Conservation (phyloP, 257 asterid genomes). For the Plantago ovata region DNA sequence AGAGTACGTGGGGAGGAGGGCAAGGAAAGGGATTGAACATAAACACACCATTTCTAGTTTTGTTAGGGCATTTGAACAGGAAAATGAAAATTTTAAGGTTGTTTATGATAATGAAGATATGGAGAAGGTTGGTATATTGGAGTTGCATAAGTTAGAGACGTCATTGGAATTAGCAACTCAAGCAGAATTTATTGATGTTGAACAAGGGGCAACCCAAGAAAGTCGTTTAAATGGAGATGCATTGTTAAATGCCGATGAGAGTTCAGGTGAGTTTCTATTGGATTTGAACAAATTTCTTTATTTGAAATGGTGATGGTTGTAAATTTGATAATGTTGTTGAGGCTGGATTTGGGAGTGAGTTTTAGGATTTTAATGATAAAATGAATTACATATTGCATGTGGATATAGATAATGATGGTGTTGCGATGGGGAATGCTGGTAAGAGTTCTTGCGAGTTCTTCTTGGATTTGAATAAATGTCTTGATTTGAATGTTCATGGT, state of each 20-base stretch:
- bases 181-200: slow-evolving; percentile 18
- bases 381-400: slow-evolving; percentile 32
- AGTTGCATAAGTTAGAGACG: slow-evolving; percentile 33
- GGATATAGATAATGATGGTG: slow-evolving; percentile 20
- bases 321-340: slow-evolving; percentile 31
- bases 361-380: slow-evolving; percentile 54
- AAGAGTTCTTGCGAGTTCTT: slow-evolving; percentile 27
- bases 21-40: slow-evolving; percentile 47
- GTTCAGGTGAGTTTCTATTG: slow-evolving; percentile 30
- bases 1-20: slow-evolving; percentile 74
- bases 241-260: slow-evolving; percentile 22
- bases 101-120: slow-evolving; percentile 64
- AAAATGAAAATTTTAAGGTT: slow-evolving; percentile 47
- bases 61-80: slow-evolving; percentile 50
- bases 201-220: slow-evolving; percentile 26
- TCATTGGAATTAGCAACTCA: not conserved
- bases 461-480: slow-evolving; percentile 42
- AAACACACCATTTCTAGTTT: slow-evolving; percentile 41
- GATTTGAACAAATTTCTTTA: slow-evolving; percentile 43
- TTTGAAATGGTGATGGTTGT: slow-evolving; percentile 37
- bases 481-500: slow-evolving; percentile 39
- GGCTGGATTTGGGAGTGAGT: slow-evolving; percentile 34
- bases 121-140: slow-evolving; percentile 54
- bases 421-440: too few species aligned
- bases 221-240: too few species aligned